These are phyloP conservation scores for Thymus mandschuricus DNA, from an alignment of 257 asterid species.

Conservation along the genomic window DNA sequence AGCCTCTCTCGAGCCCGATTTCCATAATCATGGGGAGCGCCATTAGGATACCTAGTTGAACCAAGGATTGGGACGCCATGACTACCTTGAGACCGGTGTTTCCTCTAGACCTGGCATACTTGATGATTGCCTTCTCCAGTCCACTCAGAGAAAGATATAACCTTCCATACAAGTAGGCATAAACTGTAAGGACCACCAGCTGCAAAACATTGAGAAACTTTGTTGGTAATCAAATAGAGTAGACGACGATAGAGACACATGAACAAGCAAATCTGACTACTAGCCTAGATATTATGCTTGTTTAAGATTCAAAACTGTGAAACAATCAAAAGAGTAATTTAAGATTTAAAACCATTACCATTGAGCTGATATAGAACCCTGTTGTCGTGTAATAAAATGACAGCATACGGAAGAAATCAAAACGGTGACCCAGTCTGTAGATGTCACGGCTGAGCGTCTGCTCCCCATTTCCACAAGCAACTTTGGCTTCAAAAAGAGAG, in stretches of 20 bases:
- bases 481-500: slow-evolving; percentile 96
- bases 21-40: slow-evolving; percentile 97
- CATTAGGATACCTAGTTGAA: slow-evolving; percentile 88
- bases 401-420: slow-evolving; percentile 96
- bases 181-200: slow-evolving; percentile 89
- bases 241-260: not conserved
- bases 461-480: slow-evolving; percentile 97
- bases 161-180: slow-evolving; percentile 83
- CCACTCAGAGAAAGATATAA: slow-evolving; percentile 91
- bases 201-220: slow-evolving; percentile 43
- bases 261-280: not conserved
- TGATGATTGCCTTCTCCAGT: slow-evolving; percentile 72
- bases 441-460: slow-evolving; percentile 93
- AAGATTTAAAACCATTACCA: slow-evolving; percentile 58
- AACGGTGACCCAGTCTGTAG: slow-evolving; percentile 95
- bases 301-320: not conserved
- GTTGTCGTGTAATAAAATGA: slow-evolving; percentile 81
- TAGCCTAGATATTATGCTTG: too few relatives aligned
- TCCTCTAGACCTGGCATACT: slow-evolving; percentile 69
- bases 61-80: slow-evolving; percentile 89
- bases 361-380: slow-evolving; percentile 89
- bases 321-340: slow-evolving; percentile 8
- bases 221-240: slow-evolving; percentile 5
- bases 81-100: slow-evolving; percentile 72
- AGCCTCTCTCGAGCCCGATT: slow-evolving; percentile 94